Evolutionary conservation across 2,329 filamentous ascomycete genomes (phyloP), one percentile per base, ranked within the genome.

Genomic region (Penicillium sp.): DNA sequence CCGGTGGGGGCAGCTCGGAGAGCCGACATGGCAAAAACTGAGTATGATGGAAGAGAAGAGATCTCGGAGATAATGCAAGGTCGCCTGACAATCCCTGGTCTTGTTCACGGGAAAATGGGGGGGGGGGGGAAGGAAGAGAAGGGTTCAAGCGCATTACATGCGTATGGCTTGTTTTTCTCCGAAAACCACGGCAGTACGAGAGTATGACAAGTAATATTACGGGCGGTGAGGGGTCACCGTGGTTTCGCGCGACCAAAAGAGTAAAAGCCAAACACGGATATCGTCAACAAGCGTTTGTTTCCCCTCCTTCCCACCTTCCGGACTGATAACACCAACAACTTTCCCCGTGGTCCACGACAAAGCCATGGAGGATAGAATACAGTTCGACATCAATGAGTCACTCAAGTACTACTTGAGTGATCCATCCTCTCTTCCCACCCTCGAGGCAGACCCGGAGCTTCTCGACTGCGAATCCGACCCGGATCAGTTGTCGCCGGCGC

Each of bases 351-450:
- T 50, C 58, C 52, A 58, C 57, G 48, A 54, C 44, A 47, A 53
- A 87, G 89, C 82, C 70, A 90, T 90, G 80, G 82, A 83, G 67
- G 79, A 81, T 63, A 79, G 77, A 62, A 84, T 92, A 73, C 84
- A 88, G 70, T 99, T 99, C 79, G 91, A 98, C 75, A 91, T 99
- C 77, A 96, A 97, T 75, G 90, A 96, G 80, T 91, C 92, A 64
- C 89, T 98, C 75, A 97, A 96, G 82, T 86, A 91, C 74, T 99
- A 97, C 78, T 90, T 97, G 84, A 96, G 91, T 77, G 93, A 98
- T 74, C 93, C 95, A 9, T 82, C 87, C 46, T 85, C 86, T 39
- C 90, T 98, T 55, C 82, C 89, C 8, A 97, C 93, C 2, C 88
- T 90, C 44, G 93, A 98, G 74, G 95, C 93, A 55, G 90, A 95